A percentile compares a stretch with the other conserved stretches of the same genome.
Evolutionary conservation across 495 filamentous ascomycete species (phyloP).

Genomic region (Xylaria acuta): DNA sequence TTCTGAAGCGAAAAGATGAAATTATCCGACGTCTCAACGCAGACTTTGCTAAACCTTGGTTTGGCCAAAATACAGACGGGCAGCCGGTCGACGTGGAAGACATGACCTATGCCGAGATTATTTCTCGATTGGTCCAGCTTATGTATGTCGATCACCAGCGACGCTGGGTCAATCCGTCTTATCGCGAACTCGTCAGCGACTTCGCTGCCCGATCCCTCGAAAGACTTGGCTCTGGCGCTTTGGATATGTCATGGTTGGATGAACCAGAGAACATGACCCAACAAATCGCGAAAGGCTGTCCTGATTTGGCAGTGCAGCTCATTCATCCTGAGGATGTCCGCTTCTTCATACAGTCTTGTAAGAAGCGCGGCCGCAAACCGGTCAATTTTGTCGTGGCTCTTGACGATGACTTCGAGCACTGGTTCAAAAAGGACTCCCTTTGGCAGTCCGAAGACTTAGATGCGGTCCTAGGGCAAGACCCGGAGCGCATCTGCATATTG

Average conservation of each 20-base stretch:
- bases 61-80: slow-evolving; percentile 73
- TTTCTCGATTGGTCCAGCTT: slow-evolving; percentile 80
- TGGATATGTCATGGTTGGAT: slow-evolving; percentile 69
- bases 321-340: slow-evolving; percentile 89
- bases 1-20: slow-evolving; percentile 79
- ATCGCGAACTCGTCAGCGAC: slow-evolving; percentile 73
- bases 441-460: slow-evolving; percentile 90
- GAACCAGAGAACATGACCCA: slow-evolving; percentile 70
- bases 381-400: slow-evolving; percentile 81
- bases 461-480: slow-evolving; percentile 82
- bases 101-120: slow-evolving; percentile 86
- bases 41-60: slow-evolving; percentile 89
- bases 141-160: slow-evolving; percentile 84
- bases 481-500: slow-evolving; percentile 79
- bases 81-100: slow-evolving; percentile 82
- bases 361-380: slow-evolving; percentile 80
- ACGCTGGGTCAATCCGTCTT: slow-evolving; percentile 80
- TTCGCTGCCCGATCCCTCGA: slow-evolving; percentile 83
- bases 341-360: slow-evolving; percentile 79
- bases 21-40: slow-evolving; percentile 87
- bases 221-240: slow-evolving; percentile 65
- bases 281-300: slow-evolving; percentile 69
- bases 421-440: slow-evolving; percentile 90
- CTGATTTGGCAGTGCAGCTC: slow-evolving; percentile 70
- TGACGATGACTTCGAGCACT: slow-evolving; percentile 86